Evolutionary conservation across 768 basidiomycete genomes (phyloP).

Genomic region (Pleurotus citrinopileatus): DNA sequence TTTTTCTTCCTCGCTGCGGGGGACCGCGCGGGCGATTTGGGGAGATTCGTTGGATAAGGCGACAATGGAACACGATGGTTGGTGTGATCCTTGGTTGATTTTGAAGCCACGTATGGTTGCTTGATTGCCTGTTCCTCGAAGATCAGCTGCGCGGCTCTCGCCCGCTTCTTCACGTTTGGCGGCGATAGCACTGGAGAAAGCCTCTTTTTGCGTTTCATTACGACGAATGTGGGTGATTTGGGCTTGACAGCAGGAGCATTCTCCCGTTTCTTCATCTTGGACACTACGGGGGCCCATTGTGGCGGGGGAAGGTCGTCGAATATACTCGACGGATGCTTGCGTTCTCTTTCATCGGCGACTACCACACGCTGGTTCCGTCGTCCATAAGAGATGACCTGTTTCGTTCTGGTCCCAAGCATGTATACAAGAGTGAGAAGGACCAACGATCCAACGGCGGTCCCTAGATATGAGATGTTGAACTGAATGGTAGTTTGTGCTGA

Average conservation of each 20-base stretch:
- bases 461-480: background rate
- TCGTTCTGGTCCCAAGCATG: constrained; percentile 63
- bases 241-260: constrained; percentile 31
- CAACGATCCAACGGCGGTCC: background rate
- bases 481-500: constrained; percentile 2
- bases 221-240: constrained; percentile 35
- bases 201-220: constrained; percentile 37
- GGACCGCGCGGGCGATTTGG: background rate
- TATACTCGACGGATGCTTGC: constrained; percentile 29
- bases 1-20: constrained; percentile 14
- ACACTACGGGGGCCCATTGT: constrained; percentile 32
- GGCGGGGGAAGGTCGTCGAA: constrained; percentile 43
- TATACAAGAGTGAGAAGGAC: constrained; percentile 3
- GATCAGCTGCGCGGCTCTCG: constrained; percentile 26
- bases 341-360: constrained; percentile 32
- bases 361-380: constrained; percentile 62
- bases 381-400: constrained; percentile 65
- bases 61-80: constrained; percentile 1
- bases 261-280: constrained; percentile 47
- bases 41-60: constrained; percentile 1
- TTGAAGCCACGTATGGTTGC: constrained; percentile 4
- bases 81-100: background rate
- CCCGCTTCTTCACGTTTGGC: constrained; percentile 27
- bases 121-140: constrained; percentile 19
- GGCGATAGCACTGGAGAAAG: constrained; percentile 34